A percentile compares a stretch with the other conserved stretches of the same genome.
Evolutionary conservation across 495 filamentous ascomycete species (phyloP).

Genomic region (Penicillium flavigenum): DNA sequence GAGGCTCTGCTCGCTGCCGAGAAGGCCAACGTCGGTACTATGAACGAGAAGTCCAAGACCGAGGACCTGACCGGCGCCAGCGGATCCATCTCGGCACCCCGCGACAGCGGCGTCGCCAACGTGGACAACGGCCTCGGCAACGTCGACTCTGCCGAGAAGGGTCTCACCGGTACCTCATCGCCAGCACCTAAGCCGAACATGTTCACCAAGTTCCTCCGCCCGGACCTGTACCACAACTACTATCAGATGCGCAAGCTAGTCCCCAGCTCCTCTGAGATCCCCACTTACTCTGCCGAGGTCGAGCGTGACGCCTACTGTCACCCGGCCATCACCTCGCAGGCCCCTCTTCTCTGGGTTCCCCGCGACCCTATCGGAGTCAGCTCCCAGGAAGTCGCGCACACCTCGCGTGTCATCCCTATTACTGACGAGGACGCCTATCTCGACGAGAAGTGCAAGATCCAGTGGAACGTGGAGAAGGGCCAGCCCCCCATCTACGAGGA

Average conservation of each 20-base stretch:
- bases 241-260: conserved; percentile 67
- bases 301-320: conserved; percentile 75
- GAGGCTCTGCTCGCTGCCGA: conserved; percentile 56
- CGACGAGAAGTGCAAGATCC: conserved; percentile 74
- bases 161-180: conserved; percentile 21
- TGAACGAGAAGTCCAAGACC: conserved; percentile 30
- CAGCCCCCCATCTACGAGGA: conserved; percentile 78
- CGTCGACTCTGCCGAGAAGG: conserved; percentile 42
- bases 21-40: conserved; percentile 24
- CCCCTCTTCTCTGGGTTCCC: conserved; percentile 83
- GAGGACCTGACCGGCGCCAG: conserved; percentile 20
- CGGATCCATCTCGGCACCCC: conserved; percentile 13
- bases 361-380: conserved; percentile 73
- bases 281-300: conserved; percentile 57
- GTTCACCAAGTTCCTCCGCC: conserved; percentile 71
- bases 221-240: conserved; percentile 75
- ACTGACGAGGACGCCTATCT: conserved; percentile 81
- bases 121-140: conserved; percentile 32
- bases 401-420: conserved; percentile 68
- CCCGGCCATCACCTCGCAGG: conserved; percentile 61
- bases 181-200: conserved; percentile 53
- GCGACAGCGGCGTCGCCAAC: conserved; percentile 24
- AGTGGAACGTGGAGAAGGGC: conserved; percentile 70
- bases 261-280: conserved; percentile 52
- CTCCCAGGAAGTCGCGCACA: conserved; percentile 73